Evolutionary conservation across 345 rosid species (phyloP).

Genomic region (Syzygium aromaticum): DNA sequence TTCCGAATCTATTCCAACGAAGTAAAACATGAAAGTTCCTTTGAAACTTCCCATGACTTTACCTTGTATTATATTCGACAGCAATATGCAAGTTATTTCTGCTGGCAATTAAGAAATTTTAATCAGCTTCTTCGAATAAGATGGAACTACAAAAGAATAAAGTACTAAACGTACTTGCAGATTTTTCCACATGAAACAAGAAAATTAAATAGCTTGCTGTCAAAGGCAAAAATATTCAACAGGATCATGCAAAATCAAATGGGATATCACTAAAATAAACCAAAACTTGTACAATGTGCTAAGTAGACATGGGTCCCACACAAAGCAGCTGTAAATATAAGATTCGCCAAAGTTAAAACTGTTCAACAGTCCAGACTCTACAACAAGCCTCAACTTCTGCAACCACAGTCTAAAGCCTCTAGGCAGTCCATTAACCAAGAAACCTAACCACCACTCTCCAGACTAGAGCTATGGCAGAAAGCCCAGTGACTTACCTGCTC

Average conservation of each 20-base stretch:
- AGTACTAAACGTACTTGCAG: neutral
- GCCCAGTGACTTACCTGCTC: neutral
- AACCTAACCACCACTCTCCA: neutral
- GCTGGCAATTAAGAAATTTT: neutral
- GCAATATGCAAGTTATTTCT: neutral
- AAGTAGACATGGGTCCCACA: neutral
- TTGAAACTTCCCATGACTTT: neutral
- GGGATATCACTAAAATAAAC: neutral
- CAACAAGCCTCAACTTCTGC: neutral
- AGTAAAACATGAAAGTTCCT: neutral
- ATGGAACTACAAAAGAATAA: neutral
- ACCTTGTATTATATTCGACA: neutral
- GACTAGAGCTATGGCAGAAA: neutral
- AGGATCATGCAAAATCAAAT: neutral
- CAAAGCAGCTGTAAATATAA: neutral
- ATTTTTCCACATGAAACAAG: neutral
- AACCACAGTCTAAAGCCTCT: neutral
- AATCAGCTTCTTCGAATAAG: neutral
- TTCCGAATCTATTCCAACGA: neutral
- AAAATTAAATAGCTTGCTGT: neutral
- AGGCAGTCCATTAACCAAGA: neutral
- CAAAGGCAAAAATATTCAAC: neutral
- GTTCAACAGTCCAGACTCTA: neutral
- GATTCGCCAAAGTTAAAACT: neutral
- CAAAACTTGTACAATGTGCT: neutral